Base-by-base conservation (phyloP, 805 yeast genomes). In the Komagataella mondaviorum region DNA sequence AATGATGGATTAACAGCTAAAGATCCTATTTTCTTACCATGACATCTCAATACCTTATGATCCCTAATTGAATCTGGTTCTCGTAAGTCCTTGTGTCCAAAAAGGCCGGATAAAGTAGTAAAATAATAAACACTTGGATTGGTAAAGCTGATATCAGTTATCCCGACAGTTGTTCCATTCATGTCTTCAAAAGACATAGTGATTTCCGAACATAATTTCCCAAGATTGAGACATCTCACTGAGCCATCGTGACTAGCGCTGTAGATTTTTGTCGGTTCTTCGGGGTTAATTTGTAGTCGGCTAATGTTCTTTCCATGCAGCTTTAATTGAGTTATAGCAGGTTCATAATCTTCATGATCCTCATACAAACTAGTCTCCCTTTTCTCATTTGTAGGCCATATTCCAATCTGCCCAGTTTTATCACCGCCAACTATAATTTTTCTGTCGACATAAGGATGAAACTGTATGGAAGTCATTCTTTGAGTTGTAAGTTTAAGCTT, bases 11-110 rank as follows among this genome's bases (percentile, higher is more conserved):
- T 88, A 16, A 88, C 76, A 1, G 83, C 62, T 64, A 93, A 88
- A 1, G 95, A 88, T 0, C 98, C 98, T 52, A 93, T 90, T 62
- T 93, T 93, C 62, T 91, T 90, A 60, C 87, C 95, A 52, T 90
- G 88, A 14, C 90, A 64, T 55, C 95, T 71, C 47, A 74, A 69
- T n/a, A 81, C 66, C 4, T 65, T 57, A 4, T 59, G 53, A 17
- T 52, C 53, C 6, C 58, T 49, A 47, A 57, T 51, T 53, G 48
- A 45, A 16, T 49, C 52, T 43, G 60, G 52, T 16, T 71, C 65
- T 55, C 99, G 71, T 10, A 80, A 51, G 63, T 91, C 98, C 54
- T 83, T 73, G n/a, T 71, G 73, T 18, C 86, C 80, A 63, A 91
- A 84, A 53, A 82, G 82, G 1, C 99, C 99, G 4, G 76, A 71